These are phyloP conservation scores for Globisporangium rhizosaccharum DNA, from an alignment of 352 stramenopile genomes.

Conservation along the genomic window DNA sequence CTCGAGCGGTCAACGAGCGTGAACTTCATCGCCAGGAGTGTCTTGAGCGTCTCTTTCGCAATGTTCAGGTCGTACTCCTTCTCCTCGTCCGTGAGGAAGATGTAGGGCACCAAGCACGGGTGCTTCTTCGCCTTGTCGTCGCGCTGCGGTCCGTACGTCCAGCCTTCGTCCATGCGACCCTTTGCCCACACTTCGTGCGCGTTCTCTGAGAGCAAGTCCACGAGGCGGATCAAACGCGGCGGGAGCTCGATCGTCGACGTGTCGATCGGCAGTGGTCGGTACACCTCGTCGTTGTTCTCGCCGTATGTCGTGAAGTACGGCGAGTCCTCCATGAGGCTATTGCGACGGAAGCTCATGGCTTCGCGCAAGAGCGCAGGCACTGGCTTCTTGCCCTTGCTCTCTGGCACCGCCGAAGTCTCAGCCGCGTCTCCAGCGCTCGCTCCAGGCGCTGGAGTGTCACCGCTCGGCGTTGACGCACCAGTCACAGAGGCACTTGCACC, in stretches of 20 bases:
- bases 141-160: slow-evolving; percentile 77
- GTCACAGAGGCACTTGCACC: slow-evolving; percentile 15
- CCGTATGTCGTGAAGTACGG: slow-evolving; percentile 72
- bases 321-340: slow-evolving; percentile 74
- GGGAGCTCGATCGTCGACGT: slow-evolving; percentile 66
- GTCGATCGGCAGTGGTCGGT: slow-evolving; percentile 72
- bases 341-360: slow-evolving; percentile 72
- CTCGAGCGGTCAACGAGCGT: slow-evolving; percentile 66
- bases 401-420: slow-evolving; percentile 7
- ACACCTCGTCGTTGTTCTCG: slow-evolving; percentile 49
- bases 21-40: slow-evolving; percentile 83
- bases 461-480: slow-evolving; percentile 1
- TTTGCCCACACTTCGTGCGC: slow-evolving; percentile 86
- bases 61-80: slow-evolving; percentile 89
- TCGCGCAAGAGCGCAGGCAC: slow-evolving; percentile 60
- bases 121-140: slow-evolving; percentile 80
- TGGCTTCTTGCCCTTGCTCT: slow-evolving; percentile 33
- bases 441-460: too few species aligned
- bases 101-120: slow-evolving; percentile 80
- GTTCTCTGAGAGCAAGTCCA: slow-evolving; percentile 82
- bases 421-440: too few species aligned
- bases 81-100: slow-evolving; percentile 86
- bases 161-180: slow-evolving; percentile 82
- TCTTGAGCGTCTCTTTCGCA: slow-evolving; percentile 85
- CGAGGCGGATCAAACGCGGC: slow-evolving; percentile 53